A percentile compares a stretch with the other conserved stretches of the same genome.
These are phyloP conservation scores for Talaromyces sp. DNA, from an alignment of 2,329 filamentous ascomycete species.

Conservation along the genomic window DNA sequence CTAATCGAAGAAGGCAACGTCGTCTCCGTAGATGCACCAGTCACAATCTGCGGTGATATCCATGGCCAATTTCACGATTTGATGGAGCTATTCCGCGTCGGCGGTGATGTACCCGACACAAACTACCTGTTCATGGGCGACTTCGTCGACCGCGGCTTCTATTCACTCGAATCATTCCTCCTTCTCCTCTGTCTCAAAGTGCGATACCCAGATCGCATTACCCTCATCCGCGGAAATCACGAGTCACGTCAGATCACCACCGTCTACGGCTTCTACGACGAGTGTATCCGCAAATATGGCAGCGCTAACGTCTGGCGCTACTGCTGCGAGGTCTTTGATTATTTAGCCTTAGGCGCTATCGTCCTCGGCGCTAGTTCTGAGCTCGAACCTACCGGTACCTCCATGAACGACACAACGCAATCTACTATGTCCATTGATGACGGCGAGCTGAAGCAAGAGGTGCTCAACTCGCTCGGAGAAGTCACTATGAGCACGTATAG, in stretches of 20 bases:
- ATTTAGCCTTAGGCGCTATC: slow-evolving; percentile 85
- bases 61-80: slow-evolving; percentile 96
- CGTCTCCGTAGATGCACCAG: slow-evolving; percentile 89
- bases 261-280: slow-evolving; percentile 97
- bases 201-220: slow-evolving; percentile 95
- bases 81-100: slow-evolving; percentile 94
- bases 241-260: slow-evolving; percentile 97
- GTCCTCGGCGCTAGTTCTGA: slow-evolving; percentile 79
- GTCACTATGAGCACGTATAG: slow-evolving; percentile 64
- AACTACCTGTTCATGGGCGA: slow-evolving; percentile 99
- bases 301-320: slow-evolving; percentile 97
- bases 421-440: slow-evolving; percentile 59
- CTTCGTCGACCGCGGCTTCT: slow-evolving; percentile 97
- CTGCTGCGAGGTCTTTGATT: slow-evolving; percentile 98
- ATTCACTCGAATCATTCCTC: slow-evolving; percentile 94
- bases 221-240: slow-evolving; percentile 91
- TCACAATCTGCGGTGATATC: slow-evolving; percentile 97
- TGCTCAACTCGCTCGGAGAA: slow-evolving; percentile 80
- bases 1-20: slow-evolving; percentile 98
- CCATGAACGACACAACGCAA: slow-evolving; percentile 49
- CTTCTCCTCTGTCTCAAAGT: slow-evolving; percentile 96
- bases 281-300: slow-evolving; percentile 93
- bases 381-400: slow-evolving; percentile 61
- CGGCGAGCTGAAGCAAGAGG: slow-evolving; percentile 86
- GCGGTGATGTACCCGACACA: slow-evolving; percentile 90